Evolutionary conservation across 441 rosid species (phyloP), one percentile per base, ranked within the genome.

Genomic region (Raphanus hybrid): DNA sequence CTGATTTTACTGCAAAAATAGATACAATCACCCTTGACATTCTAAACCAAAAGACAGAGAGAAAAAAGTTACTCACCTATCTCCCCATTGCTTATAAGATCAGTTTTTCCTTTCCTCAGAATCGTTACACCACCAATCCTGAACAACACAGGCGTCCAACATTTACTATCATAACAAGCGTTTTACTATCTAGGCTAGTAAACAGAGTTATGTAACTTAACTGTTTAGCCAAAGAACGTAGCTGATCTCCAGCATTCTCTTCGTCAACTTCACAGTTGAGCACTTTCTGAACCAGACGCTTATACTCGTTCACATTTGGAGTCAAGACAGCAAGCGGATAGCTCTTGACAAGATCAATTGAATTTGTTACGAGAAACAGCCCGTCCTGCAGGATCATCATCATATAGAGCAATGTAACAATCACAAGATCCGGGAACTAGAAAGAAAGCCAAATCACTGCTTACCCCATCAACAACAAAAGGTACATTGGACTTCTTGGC

Each of bases 291-390:
- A 96, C 88, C 75, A 96, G 84, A 52, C 92, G 95, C 85, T 96
- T 96, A 83, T 90, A 93, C 85, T 96, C 98, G 54, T 90, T 88
- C 65, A 96, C 92, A 70, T 96, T 96, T 59, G 97, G 98, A 70
- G 98, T 95, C 69, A 95, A 76, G 64, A 90, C 90, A 81, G 97
- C 98, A 48, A 89, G 83, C 7, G 88, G 91, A 76, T 95, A 91
- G 64, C 86, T 88, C 2, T 88, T 85, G 75, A 95, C 89, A 74
- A 95, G 91, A 70, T 90, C 92, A 69, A 88, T 78, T 71, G 70
- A 74, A 74, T 89, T 82, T 23, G 95, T 91, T 45, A 93, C 88
- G 69, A 91, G 98, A 83, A 92, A 93, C 60, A 96, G 93, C 60
- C 96, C 97, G 14, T 95, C 97, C 97, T 91, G 86, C 69, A 70